Percentiles rank a stretch among this genome's conserved stretches.
Evolutionary conservation across 805 yeast species (phyloP).

Genomic region (Hanseniaspora vineae): DNA sequence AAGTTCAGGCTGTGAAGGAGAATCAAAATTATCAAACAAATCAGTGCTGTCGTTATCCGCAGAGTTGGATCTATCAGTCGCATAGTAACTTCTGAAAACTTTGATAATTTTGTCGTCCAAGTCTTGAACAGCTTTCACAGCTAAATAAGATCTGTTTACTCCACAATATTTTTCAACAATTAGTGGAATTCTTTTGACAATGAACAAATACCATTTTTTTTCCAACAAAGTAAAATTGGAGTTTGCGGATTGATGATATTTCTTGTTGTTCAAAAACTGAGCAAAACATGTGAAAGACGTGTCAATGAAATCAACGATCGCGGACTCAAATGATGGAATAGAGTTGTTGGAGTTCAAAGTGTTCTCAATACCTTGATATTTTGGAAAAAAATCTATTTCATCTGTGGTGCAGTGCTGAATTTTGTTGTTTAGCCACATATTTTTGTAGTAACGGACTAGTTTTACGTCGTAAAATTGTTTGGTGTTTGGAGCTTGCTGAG

Average conservation of each 20-base stretch:
- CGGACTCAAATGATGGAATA: constrained; percentile 11
- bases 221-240: constrained; percentile 23
- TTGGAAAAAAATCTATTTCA: constrained; percentile 19
- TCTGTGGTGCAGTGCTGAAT: constrained; percentile 25
- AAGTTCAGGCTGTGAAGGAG: constrained; percentile 27
- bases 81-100: constrained; percentile 22
- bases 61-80: constrained; percentile 20
- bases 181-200: constrained; percentile 34
- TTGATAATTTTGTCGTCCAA: constrained; percentile 21
- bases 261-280: constrained; percentile 33
- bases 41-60: constrained; percentile 30
- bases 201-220: constrained; percentile 33
- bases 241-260: constrained; percentile 23
- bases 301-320: constrained; percentile 20
- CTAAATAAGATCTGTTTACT: constrained; percentile 15
- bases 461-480: constrained; percentile 18
- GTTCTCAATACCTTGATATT: constrained; percentile 21
- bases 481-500: constrained; percentile 2
- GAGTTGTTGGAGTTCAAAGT: constrained; percentile 19
- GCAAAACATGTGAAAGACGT: constrained; percentile 30
- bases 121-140: constrained; percentile 15
- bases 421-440: constrained; percentile 28
- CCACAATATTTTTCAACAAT: constrained; percentile 23
- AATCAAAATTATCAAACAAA: constrained; percentile 33
- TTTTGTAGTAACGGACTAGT: constrained; percentile 21